Base-by-base conservation (phyloP, 78 protist genomes). In the Guillardia theta region DNA sequence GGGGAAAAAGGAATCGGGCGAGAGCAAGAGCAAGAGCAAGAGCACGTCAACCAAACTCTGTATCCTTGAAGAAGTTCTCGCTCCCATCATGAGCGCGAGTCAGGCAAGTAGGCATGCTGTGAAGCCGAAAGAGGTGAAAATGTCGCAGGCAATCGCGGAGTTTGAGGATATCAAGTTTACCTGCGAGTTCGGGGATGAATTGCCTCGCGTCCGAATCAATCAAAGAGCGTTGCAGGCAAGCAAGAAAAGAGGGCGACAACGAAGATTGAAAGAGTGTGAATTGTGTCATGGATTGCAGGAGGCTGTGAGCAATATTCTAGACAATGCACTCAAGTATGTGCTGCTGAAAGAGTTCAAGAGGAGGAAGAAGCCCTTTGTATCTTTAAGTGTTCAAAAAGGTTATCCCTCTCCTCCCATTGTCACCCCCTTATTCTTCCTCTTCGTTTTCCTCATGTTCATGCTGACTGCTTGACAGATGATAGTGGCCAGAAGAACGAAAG, bases 281-380 rank as follows among this genome's bases (percentile, higher is more conserved):
- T 53, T 4, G 83, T 70, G 4, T 4, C 10, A 43, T 33, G 41
- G 12, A 22, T 33, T 0, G 36, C 83, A 70, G 83, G 83, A 70
- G 83, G 83, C 83, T 24, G 83, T 70, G 83, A 70, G 83, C 83
- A 70, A 70, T 43, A 22, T 70, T 4, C 83, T 70, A 15, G 83
- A 70, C 83, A 70, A 70, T 43, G 83, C 83, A 43, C 83, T 70
- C 83, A 70, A 70, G 83, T 70, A 22, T 70, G 83, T 70, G 4
- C 83, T 70, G n/a, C 33, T 53, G 62, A 12, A 18, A 21, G 62
- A 18, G 33, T 12, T 21, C 62, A 18, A 53, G 33, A 12, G 33
- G 62, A 18, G 33, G 62, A 18, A 12, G 62, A 12, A 12, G 62
- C 62, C 62, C 18, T 21, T 12, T 21, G 62, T 53, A 12, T 53